Evolutionary conservation across 2,329 filamentous ascomycete genomes (phyloP), one percentile per base, ranked within the genome.

Genomic region (Emericellopsis atlantica): DNA sequence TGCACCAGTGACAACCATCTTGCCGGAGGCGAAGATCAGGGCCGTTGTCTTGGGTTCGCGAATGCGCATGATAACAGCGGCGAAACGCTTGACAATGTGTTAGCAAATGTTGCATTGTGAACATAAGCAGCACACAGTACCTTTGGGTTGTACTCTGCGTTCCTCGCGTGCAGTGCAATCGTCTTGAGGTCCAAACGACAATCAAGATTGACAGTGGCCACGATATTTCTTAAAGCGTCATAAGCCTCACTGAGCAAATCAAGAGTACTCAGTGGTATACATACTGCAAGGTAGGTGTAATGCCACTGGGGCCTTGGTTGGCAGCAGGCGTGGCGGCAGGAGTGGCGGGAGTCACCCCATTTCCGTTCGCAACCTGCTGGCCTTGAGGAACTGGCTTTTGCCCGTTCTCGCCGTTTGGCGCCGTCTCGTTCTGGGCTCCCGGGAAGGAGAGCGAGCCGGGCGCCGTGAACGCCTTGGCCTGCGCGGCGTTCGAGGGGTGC

Each of bases 41-140:
- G 92, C 92, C 3, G 92, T 98, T 5, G 92, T 98, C 73, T 98
- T 98, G 45, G 92, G 92, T 56, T 98, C 92, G 56, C 92, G 89
- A 53, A 98, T 98, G 70, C 92, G 88, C 92, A 98, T 96, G 65
- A 98, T 96, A 50, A 96, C 90, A 59, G 90, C 90, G 54, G 90
- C 92, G 60, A 96, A 96, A 83, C 90, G 90, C 88, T 94, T 52
- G 8, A 12, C 26, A 48, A 32, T 34, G 24, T 48, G 56, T 62
- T 56, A 65, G 60, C 54, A 46, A 37, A 33, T 15, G 21, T 29
- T 22, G n/a, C 23, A 6, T 8, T 31, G 5, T 26, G 10, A 33
- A 12, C 11, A 26, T 11, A 32, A 21, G 10, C 36, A 34, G 58
- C 54, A 56, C 53, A 58, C 55, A 68, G 66, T 85, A 90, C 85